Conservation (phyloP, 2,329 filamentous ascomycete species). For the Aspergillus sp. region DNA sequence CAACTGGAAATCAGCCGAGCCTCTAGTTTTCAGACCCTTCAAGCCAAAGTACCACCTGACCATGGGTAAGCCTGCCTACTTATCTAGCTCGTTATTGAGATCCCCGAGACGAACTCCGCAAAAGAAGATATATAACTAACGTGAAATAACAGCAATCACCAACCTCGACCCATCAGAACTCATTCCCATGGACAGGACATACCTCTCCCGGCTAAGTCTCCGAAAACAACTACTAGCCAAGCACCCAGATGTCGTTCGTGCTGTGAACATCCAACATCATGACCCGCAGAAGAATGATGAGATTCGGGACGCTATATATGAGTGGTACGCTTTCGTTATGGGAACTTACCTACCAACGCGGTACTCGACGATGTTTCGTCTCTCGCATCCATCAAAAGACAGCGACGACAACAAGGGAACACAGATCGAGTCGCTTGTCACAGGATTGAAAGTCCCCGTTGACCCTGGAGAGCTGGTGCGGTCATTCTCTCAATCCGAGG, state of each 20-base stretch:
- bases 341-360: slow-evolving; percentile 56
- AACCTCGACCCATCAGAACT: slow-evolving; percentile 55
- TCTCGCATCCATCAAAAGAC: slow-evolving; percentile 11
- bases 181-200: slow-evolving; percentile 60
- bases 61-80: slow-evolving; percentile 51
- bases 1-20: slow-evolving; percentile 52
- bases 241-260: slow-evolving; percentile 43
- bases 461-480: neutral
- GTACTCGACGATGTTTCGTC: slow-evolving; percentile 55
- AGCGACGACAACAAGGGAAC: no score
- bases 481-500: neutral
- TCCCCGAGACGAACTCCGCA: slow-evolving; percentile 9
- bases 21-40: slow-evolving; percentile 56
- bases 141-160: slow-evolving; percentile 48
- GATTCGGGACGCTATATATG: slow-evolving; percentile 51
- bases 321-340: slow-evolving; percentile 58
- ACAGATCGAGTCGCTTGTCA: slow-evolving; percentile 48
- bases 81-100: slow-evolving; percentile 3
- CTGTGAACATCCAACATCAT: slow-evolving; percentile 31
- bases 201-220: slow-evolving; percentile 51
- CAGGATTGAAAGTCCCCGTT: slow-evolving; percentile 42
- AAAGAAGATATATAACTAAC: neutral
- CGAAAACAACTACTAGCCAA: slow-evolving; percentile 49
- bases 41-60: slow-evolving; percentile 63
- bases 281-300: slow-evolving; percentile 31